A percentile compares a stretch with the other conserved stretches of the same genome.
These are phyloP conservation scores for Saprolegnia diclina DNA, from an alignment of 352 stramenopile species.

Conservation along the genomic window DNA sequence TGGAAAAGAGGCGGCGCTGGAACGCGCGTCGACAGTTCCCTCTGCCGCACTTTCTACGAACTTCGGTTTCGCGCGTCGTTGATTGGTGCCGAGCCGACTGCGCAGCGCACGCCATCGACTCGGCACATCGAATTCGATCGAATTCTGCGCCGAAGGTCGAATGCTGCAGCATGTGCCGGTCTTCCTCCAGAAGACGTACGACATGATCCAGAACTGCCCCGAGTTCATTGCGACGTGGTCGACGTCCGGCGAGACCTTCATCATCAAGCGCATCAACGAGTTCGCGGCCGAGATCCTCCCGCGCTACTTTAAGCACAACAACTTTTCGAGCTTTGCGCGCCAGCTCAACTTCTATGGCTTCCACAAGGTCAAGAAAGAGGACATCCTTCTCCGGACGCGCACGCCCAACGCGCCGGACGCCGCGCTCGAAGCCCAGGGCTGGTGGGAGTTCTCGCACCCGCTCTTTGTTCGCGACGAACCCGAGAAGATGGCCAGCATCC, in stretches of 20 bases:
- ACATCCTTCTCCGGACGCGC: slow-evolving; percentile 29
- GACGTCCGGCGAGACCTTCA: slow-evolving; percentile 38
- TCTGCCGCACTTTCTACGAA: slow-evolving; percentile 1
- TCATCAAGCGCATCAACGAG: slow-evolving; percentile 45
- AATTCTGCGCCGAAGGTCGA: slow-evolving; percentile 13
- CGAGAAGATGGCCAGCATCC: slow-evolving; percentile 82
- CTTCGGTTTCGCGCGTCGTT: background rate
- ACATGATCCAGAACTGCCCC: slow-evolving; percentile 46
- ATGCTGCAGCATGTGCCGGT: slow-evolving; percentile 31
- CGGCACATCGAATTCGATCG: slow-evolving; percentile 22
- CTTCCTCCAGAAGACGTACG: slow-evolving; percentile 47
- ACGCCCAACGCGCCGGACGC: slow-evolving; percentile 29
- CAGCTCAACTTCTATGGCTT: slow-evolving; percentile 57
- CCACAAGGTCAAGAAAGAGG: slow-evolving; percentile 39
- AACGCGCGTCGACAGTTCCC: too few relatives aligned
- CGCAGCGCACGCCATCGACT: background rate
- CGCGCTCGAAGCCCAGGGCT: slow-evolving; percentile 58
- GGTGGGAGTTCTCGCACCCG: slow-evolving; percentile 90
- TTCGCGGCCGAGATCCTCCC: slow-evolving; percentile 47
- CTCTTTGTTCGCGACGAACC: slow-evolving; percentile 81
- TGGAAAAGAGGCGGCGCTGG: background rate
- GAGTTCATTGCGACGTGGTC: slow-evolving; percentile 37
- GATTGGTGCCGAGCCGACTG: too few relatives aligned
- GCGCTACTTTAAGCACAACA: slow-evolving; percentile 55
- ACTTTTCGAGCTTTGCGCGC: slow-evolving; percentile 44